Evolutionary conservation across 2,329 filamentous ascomycete genomes (phyloP), one percentile per base, ranked within the genome.

Genomic region (Penicillium sp.): DNA sequence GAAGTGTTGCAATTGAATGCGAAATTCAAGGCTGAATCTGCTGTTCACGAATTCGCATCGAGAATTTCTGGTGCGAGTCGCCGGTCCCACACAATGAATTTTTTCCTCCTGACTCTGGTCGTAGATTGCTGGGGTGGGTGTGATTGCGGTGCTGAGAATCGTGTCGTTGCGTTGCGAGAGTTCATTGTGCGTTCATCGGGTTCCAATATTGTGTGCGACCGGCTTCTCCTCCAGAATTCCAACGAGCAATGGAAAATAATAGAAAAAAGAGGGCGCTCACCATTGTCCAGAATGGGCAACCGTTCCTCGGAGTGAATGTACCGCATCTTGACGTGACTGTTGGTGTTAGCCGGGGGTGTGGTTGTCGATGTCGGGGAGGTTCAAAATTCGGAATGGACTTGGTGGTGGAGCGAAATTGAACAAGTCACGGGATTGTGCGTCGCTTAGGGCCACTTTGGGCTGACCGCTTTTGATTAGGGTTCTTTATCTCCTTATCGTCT

Each of bases 291-390:
- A 81, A 99, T 91, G 75, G 88, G 86, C 83, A 99, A 85, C 82
- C 86, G 84, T 88, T 99, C 93, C 83, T 93, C 85, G 77, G 91
- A 96, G 87, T 97, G 92, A 84, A 99, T 96, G 90, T 97, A 97
- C 86, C 90, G 95, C 94, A 97, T 97, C 83, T 90, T 97, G 89
- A 82, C 74, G 74, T 74, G 67, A 67, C 71, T 66, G 67, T 66
- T 68, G 70, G 67, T 69, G 66, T 67, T 72, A 70, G 72, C 70
- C 71, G 73, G 71, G 66, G 65, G 61, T 50, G 56, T 64, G 65
- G 67, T 72, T 70, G 71, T 72, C 69, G 70, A 69, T 68, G 68
- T 72, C 69, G 64, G 68, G 51, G 65, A 71, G 64, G 68, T 70
- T 71, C 68, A 70, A 73, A 74, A 72, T 67, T 73, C 72, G 61